Evolutionary conservation across 495 filamentous ascomycete genomes (phyloP).

Genomic region (Penicillium turbatum): DNA sequence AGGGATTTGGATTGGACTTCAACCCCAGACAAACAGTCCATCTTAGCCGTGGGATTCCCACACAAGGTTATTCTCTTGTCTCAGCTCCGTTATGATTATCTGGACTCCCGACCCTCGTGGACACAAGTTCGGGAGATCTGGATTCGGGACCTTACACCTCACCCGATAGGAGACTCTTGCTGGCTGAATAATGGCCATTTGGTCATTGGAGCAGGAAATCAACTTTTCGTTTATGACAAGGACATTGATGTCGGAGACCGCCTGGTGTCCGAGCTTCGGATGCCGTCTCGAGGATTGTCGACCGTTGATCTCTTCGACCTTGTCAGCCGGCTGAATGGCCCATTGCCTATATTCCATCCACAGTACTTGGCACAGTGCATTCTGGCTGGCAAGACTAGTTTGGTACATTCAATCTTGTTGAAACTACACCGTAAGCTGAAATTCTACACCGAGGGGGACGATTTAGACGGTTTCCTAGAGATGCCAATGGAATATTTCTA

Average conservation of each 20-base stretch:
- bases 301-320: constrained; percentile 70
- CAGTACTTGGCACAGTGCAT: constrained; percentile 89
- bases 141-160: constrained; percentile 77
- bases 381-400: constrained; percentile 65
- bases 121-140: constrained; percentile 75
- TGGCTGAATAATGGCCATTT: constrained; percentile 84
- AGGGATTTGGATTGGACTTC: constrained; percentile 92
- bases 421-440: constrained; percentile 75
- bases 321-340: constrained; percentile 77
- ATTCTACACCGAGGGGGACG: constrained; percentile 78
- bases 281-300: constrained; percentile 50
- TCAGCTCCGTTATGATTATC: constrained; percentile 91
- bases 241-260: constrained; percentile 60
- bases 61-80: constrained; percentile 80
- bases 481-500: constrained; percentile 73
- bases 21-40: constrained; percentile 84
- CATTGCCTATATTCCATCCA: constrained; percentile 88
- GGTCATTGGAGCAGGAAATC: constrained; percentile 85
- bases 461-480: constrained; percentile 73
- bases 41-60: constrained; percentile 86
- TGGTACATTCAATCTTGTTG: constrained; percentile 72
- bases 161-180: constrained; percentile 87
- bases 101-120: constrained; percentile 89
- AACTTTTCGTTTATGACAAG: constrained; percentile 83
- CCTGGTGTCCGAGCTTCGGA: constrained; percentile 59